These are phyloP conservation scores for Colletotrichum costaricense DNA, from an alignment of 2,329 filamentous ascomycete genomes.

Conservation along the genomic window DNA sequence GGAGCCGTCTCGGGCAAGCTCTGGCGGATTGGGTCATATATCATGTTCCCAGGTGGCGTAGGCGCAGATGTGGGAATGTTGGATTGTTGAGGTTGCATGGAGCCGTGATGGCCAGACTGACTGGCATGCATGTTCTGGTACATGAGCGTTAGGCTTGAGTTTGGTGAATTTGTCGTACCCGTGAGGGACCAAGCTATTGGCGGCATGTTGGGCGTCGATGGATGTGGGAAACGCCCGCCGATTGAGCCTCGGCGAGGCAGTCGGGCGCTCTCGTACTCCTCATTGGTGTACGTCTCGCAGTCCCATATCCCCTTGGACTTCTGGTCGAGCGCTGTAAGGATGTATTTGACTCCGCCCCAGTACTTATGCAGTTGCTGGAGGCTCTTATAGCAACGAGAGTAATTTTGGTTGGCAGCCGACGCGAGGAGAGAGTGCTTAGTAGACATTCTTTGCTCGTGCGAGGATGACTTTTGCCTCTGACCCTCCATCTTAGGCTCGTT, in stretches of 20 bases:
- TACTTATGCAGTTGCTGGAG: conserved; percentile 84
- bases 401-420: conserved; percentile 86
- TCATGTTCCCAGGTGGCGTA: conserved; percentile 68
- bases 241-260: conserved; percentile 53
- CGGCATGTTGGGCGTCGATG: conserved; percentile 61
- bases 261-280: conserved; percentile 82
- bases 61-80: conserved; percentile 48
- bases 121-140: conserved; percentile 69
- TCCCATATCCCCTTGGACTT: conserved; percentile 90
- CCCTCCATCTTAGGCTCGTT: conserved; percentile 39
- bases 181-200: conserved; percentile 88
- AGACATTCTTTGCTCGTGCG: conserved; percentile 52
- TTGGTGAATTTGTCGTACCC: conserved; percentile 86
- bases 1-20: conserved; percentile 59
- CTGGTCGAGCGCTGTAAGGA: conserved; percentile 86
- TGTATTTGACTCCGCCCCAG: conserved; percentile 90
- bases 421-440: conserved; percentile 81
- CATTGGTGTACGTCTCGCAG: conserved; percentile 72
- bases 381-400: conserved; percentile 87
- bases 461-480: conserved; percentile 27
- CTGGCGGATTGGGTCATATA: conserved; percentile 69
- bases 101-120: conserved; percentile 27
- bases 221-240: conserved; percentile 53
- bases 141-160: conserved; percentile 83
- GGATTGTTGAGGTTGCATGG: conserved; percentile 24